These are phyloP conservation scores for Erigeron canadensis DNA, from an alignment of 129 eudicot species.

Conservation along the genomic window DNA sequence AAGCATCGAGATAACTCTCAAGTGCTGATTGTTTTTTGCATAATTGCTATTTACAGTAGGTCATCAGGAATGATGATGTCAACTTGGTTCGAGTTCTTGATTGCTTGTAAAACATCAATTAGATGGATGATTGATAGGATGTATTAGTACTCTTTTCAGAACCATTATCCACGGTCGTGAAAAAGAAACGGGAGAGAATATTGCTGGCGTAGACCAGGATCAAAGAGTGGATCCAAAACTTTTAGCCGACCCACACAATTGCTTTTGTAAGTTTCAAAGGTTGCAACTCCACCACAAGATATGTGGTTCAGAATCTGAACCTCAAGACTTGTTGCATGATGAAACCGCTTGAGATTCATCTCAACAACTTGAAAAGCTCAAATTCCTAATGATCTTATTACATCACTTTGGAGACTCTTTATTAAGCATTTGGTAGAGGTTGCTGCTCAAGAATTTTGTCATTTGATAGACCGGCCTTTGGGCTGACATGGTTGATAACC, in stretches of 20 bases:
- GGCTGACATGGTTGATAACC: constrained; percentile 59
- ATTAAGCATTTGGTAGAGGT: constrained; percentile 62
- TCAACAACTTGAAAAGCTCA: constrained; percentile 27
- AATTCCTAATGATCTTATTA: constrained; percentile 64
- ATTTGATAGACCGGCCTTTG: constrained; percentile 98
- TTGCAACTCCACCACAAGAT: constrained; percentile 82
- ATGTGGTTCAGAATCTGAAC: constrained; percentile 48
- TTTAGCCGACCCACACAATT: constrained; percentile 84
- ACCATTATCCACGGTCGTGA: constrained; percentile 33
- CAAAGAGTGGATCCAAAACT: constrained; percentile 65
- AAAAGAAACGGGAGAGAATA: constrained; percentile 47
- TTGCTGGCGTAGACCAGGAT: constrained; percentile 83
- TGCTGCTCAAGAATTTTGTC: constrained; percentile 69
- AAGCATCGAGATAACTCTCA: no score
- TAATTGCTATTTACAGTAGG: no score
- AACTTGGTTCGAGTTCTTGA: not conserved
- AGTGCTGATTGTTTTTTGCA: no score
- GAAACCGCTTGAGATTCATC: constrained; percentile 33
- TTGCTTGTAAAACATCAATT: constrained; percentile 18
- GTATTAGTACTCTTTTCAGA: constrained; percentile 49
- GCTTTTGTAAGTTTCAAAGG: constrained; percentile 85
- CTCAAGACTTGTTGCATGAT: constrained; percentile 36
- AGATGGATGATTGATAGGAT: constrained; percentile 19
- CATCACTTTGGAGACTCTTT: constrained; percentile 96
- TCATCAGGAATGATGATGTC: no score